These are phyloP conservation scores for Alternaria brassicicola DNA, from an alignment of 2,329 filamentous ascomycete species.

Conservation along the genomic window DNA sequence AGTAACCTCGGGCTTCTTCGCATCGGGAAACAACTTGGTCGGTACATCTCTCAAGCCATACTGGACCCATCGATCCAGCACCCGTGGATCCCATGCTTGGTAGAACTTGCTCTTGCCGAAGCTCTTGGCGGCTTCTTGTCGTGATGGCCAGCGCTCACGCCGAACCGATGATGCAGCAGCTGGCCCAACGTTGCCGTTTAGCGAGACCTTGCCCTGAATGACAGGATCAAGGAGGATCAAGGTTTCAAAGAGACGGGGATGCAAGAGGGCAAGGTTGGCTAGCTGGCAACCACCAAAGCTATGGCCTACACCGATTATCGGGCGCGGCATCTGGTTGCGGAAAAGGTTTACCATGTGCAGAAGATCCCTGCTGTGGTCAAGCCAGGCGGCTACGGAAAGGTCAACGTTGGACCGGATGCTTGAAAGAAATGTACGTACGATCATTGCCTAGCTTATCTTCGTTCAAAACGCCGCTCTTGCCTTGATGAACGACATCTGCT, in stretches of 20 bases:
- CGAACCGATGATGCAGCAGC: slow-evolving; percentile 71
- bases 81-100: slow-evolving; percentile 78
- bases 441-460: slow-evolving; percentile 80
- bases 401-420: background rate
- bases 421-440: slow-evolving; percentile 61
- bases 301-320: slow-evolving; percentile 84
- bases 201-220: slow-evolving; percentile 61
- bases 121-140: slow-evolving; percentile 67
- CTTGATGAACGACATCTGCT: slow-evolving; percentile 85
- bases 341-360: slow-evolving; percentile 85
- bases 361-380: slow-evolving; percentile 83
- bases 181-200: slow-evolving; percentile 50
- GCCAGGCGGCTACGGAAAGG: slow-evolving; percentile 71
- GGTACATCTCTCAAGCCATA: slow-evolving; percentile 78
- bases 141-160: slow-evolving; percentile 82
- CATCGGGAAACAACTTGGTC: slow-evolving; percentile 62
- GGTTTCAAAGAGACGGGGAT: slow-evolving; percentile 78
- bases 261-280: slow-evolving; percentile 72
- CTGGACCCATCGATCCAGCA: slow-evolving; percentile 73
- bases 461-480: slow-evolving; percentile 78
- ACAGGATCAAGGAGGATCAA: slow-evolving; percentile 86
- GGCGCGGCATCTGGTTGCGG: slow-evolving; percentile 77
- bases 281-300: slow-evolving; percentile 84
- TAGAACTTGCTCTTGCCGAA: slow-evolving; percentile 79
- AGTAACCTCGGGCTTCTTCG: slow-evolving; percentile 62